Percentiles rank a stretch among this genome's conserved stretches.
Evolutionary conservation across 306 rosid genomes (phyloP).

Genomic region (Potentilla sterilis): DNA sequence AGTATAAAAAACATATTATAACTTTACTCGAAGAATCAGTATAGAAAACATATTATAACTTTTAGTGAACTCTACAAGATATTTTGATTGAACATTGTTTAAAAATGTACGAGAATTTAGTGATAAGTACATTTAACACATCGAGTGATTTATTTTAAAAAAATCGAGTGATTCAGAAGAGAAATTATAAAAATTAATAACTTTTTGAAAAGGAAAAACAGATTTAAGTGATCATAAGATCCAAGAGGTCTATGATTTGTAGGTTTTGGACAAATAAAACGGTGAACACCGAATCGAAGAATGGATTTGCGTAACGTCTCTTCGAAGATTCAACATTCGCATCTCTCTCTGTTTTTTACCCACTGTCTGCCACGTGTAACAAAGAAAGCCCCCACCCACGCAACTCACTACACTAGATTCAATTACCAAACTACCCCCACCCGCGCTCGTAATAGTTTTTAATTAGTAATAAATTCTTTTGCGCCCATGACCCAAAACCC

Average conservation of each 20-base stretch:
- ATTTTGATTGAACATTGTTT: too few species aligned
- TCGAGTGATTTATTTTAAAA: too few species aligned
- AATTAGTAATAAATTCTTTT: neutral
- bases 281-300: neutral
- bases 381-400: too few species aligned
- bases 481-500: conserved; percentile 7
- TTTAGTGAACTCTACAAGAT: too few species aligned
- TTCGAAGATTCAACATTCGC: conserved; percentile 20
- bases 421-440: conserved; percentile 31
- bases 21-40: too few species aligned
- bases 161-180: neutral
- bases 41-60: too few species aligned
- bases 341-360: neutral
- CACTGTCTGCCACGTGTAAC: conserved; percentile 16
- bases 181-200: neutral
- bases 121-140: too few species aligned
- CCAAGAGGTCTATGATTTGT: neutral
- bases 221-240: neutral
- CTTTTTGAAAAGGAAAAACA: neutral
- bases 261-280: conserved; percentile 16
- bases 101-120: too few species aligned
- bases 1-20: too few species aligned
- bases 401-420: too few species aligned
- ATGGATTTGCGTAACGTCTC: conserved; percentile 35
- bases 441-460: conserved; percentile 23